These are phyloP conservation scores for Starmerella geochares DNA, from an alignment of 805 yeast species.

Conservation along the genomic window DNA sequence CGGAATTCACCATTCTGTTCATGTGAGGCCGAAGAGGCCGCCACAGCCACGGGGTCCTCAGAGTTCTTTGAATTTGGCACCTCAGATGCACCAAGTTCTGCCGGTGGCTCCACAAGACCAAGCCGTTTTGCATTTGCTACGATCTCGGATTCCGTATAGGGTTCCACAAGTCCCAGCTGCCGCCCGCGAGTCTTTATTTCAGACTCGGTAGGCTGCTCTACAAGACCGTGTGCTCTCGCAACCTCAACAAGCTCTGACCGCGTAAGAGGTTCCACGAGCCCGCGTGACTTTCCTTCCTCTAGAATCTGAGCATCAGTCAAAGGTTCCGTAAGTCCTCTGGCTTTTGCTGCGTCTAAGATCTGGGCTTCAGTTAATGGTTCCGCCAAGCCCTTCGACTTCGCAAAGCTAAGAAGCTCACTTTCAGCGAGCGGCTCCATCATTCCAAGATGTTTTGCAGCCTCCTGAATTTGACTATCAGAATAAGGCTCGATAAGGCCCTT, in stretches of 20 bases:
- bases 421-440: background rate
- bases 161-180: background rate
- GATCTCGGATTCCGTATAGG: background rate
- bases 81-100: conserved; percentile 8
- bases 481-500: conserved; percentile 13
- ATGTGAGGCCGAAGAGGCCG: no score
- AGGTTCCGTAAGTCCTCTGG: conserved; percentile 12
- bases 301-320: conserved; percentile 5
- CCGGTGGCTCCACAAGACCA: conserved; percentile 42
- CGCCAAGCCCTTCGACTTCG: conserved; percentile 22
- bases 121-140: conserved; percentile 37
- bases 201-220: conserved; percentile 6
- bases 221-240: conserved; percentile 23
- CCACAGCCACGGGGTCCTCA: no score
- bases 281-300: background rate
- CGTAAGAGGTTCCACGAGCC: background rate
- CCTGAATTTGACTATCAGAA: conserved; percentile 12
- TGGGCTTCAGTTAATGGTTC: conserved; percentile 13
- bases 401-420: conserved; percentile 8
- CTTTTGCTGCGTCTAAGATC: background rate
- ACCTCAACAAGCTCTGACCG: conserved; percentile 8
- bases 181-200: background rate
- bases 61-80: background rate
- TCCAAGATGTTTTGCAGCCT: background rate
- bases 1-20: no score